Base-by-base conservation (phyloP, 306 rosid species). In the Canavalia gladiata region DNA sequence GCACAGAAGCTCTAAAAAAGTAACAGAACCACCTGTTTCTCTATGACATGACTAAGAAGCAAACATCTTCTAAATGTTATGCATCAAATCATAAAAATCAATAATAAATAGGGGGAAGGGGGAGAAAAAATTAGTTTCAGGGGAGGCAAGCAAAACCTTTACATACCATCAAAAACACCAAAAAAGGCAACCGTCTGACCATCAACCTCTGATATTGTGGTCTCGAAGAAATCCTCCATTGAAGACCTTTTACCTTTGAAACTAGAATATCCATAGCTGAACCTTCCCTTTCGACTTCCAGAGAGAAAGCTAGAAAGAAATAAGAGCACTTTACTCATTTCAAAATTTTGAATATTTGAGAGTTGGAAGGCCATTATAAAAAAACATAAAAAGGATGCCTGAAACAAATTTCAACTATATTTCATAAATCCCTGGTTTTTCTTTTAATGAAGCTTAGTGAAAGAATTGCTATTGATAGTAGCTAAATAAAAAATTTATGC, bases 201-300 rank as follows among this genome's bases (percentile, higher is more conserved):
- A 83, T 94, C 94, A 55, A 94, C 85, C 81, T 91, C 98, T 39
- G 94, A 90, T 72, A 90, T 88, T 29, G 62, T 87, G 41, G 95
- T 89, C 90, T 89, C 98, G 68, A 83, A 94, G 87, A 89, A 94
- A 85, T 94, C 98, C 91, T 94, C 98, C 98, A 94, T 94, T 6
- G 97, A 94, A 82, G 98, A 77, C 75, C 98, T 89, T 83, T 94
- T 94, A 51, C 98, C 98, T 87, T 91, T 91, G 89, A 91, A 90
- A 85, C 97, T 94, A 70, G 97, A 90, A 91, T 90, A 94, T 52
- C 97, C 98, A 86, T 94, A 94, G 86, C 91, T 91, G 88, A 94
- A 91, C 81, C 80, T 91, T 81, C 91, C 93, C 72, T 75, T 90
- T 35, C 74, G 94, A 64, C 84, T 82, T 75, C 91, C 93, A 73